These are phyloP conservation scores for Adansonia madagascariensis DNA, from an alignment of 441 rosid genomes.

Conservation along the genomic window DNA sequence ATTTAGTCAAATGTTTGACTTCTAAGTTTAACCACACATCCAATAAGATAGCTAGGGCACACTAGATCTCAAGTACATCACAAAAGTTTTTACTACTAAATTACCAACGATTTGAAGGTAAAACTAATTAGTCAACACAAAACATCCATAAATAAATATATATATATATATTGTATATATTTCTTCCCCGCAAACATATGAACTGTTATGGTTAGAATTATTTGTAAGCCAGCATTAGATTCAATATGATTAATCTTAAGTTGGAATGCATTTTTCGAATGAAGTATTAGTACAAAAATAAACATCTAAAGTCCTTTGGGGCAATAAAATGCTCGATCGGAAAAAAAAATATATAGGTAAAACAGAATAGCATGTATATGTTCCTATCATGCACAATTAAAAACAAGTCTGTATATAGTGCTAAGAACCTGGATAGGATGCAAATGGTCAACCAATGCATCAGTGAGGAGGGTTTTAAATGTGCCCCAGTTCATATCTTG, in stretches of 20 bases:
- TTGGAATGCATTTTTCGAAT: background rate
- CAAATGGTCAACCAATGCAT: slow-evolving; percentile 80
- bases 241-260: slow-evolving; percentile 15
- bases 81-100: slow-evolving; percentile 1
- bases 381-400: background rate
- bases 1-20: background rate
- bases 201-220: background rate
- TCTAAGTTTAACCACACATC: slow-evolving; percentile 8
- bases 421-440: slow-evolving; percentile 82
- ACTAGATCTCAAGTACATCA: slow-evolving; percentile 5
- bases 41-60: background rate
- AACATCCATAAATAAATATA: background rate
- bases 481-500: slow-evolving; percentile 83
- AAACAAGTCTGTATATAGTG: background rate
- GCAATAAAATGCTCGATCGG: background rate
- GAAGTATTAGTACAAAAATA: background rate
- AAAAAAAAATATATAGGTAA: background rate
- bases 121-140: background rate
- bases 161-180: background rate
- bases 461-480: slow-evolving; percentile 71
- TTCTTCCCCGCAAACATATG: too few species aligned
- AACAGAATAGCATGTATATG: background rate
- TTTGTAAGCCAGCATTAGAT: slow-evolving; percentile 6
- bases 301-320: background rate
- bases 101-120: background rate